Evolutionary conservation across 2,329 filamentous ascomycete species (phyloP).

Genomic region (Dactylonectria macrodidyma): DNA sequence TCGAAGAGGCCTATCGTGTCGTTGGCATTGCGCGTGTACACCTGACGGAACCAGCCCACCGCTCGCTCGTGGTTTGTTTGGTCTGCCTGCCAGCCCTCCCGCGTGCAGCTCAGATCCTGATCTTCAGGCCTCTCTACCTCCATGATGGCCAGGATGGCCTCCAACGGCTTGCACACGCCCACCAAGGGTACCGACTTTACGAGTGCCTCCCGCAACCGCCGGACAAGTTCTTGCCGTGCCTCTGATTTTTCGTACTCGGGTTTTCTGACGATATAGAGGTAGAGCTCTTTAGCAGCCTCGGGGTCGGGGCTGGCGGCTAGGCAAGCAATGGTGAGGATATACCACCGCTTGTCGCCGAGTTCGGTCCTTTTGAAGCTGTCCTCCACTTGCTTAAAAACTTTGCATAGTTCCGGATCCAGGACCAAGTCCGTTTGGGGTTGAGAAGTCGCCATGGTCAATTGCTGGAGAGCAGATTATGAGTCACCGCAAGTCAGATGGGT

Average conservation of each 20-base stretch:
- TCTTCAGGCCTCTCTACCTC: slow-evolving; percentile 67
- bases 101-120: slow-evolving; percentile 67
- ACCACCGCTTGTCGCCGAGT: slow-evolving; percentile 37
- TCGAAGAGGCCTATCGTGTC: slow-evolving; percentile 54
- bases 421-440: slow-evolving; percentile 13
- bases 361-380: slow-evolving; percentile 33
- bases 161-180: slow-evolving; percentile 75
- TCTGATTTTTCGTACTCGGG: slow-evolving; percentile 60
- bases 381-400: slow-evolving; percentile 37
- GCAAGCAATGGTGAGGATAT: slow-evolving; percentile 38
- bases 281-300: slow-evolving; percentile 35
- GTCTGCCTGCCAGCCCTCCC: slow-evolving; percentile 72
- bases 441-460: slow-evolving; percentile 19
- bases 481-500: too few relatives aligned
- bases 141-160: slow-evolving; percentile 70
- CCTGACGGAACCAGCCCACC: slow-evolving; percentile 67
- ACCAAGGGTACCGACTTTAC: slow-evolving; percentile 72
- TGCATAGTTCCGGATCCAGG: slow-evolving; percentile 15
- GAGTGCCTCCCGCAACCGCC: slow-evolving; percentile 69
- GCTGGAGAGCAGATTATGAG: background rate
- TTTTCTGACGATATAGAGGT: slow-evolving; percentile 49
- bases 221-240: slow-evolving; percentile 63
- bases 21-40: slow-evolving; percentile 67
- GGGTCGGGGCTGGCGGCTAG: slow-evolving; percentile 39
- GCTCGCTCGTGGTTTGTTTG: slow-evolving; percentile 68